Evolutionary conservation across 768 basidiomycete genomes (phyloP), one percentile per base, ranked within the genome.

Genomic region (Collybiopsis luxurians): DNA sequence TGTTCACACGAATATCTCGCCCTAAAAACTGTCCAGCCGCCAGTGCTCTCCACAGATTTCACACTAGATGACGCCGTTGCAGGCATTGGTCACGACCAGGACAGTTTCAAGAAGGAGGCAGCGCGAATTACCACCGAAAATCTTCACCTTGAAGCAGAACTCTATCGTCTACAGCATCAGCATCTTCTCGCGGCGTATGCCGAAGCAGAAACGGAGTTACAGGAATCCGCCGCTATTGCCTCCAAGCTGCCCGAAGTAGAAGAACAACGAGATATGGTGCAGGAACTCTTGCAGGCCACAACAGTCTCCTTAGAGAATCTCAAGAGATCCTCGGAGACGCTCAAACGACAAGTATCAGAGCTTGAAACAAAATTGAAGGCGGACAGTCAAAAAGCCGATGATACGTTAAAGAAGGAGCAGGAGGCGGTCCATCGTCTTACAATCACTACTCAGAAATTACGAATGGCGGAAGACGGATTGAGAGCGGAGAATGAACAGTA

Each of bases 401-500:
- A 61, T 4, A 63, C 69, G 0, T 53, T 82, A 59, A 74, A 76
- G 56, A 80, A 75, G 56, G 82, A 84, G 50, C 75, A 72, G 39
- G 75, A 83, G 26, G 60, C 72, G 0, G 64, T 73, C 9, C 77
- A 82, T 57, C 74, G 80, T 23, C 68, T 89, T 36, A 76, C 79
- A 0, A 67, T 67, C 15, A 74, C 81, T 4, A 66, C 86, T 31
- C 78, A 83, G 59, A 81, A 82, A 70, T 76, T 71, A 59, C 79
- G 83, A 61, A 79, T 79, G 59, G 83, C 86, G 3, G 90, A 94
- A 66, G 84, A 85, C 30, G 81, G 79, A 3, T 75, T 95, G 53
- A 77, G 82, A 31, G 78, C 78, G 26, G 91, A 94, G 59, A 75
- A 90, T 42, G 81, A 86, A 34, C 74, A 77, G 92, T 92, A 61